Evolutionary conservation across 352 stramenopile species (phyloP), one percentile per base, ranked within the genome.

Genomic region (Phytophthora pseudosyringae): DNA sequence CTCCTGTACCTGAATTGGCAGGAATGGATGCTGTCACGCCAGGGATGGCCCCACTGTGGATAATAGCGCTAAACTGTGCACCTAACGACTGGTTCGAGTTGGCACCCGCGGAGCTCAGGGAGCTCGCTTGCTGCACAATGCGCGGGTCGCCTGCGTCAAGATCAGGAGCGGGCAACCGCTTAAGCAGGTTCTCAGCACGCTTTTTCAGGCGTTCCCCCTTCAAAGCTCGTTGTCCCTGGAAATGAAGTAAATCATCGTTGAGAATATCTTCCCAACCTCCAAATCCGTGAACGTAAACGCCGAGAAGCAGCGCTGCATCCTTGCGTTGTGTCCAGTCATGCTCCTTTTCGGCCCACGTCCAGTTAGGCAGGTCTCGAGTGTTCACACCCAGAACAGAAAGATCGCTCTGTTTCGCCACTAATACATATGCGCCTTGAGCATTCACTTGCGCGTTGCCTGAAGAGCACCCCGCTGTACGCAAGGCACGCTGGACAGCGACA

Each of bases 191-290:
- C 67, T 95, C 88, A 3, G 86, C 86, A 4, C 88, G 86, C 63
- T 92, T 94, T 66, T 94, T 94, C 39, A 95, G 56, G 10, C 86
- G 79, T 39, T 93, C 87, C n/a, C 88, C 86, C 45, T 93, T 95
- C 0, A 95, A 44, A 16, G 83, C 88, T 28, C 88, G 81, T 67
- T 95, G 88, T n/a, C 82, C 71, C 36, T 93, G 83, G 38, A 95
- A 88, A 49, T 84, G 71, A 26, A 95, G 76, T 43, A 89, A 72
- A 16, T 91, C 83, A 58, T 95, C 88, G 49, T 91, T 90, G 26
- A 95, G 38, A 39, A 95, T 93, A 45, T 94, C 86, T 75, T 95
- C 88, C 88, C 88, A 95, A 5, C 76, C 80, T 49, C 88, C 84
- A 73, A 95, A 94, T 16, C 88, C 88, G 54, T 95, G 88, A 6